These are phyloP conservation scores for Bidens hawaiensis DNA, from an alignment of 140 eudicot species.

Conservation along the genomic window DNA sequence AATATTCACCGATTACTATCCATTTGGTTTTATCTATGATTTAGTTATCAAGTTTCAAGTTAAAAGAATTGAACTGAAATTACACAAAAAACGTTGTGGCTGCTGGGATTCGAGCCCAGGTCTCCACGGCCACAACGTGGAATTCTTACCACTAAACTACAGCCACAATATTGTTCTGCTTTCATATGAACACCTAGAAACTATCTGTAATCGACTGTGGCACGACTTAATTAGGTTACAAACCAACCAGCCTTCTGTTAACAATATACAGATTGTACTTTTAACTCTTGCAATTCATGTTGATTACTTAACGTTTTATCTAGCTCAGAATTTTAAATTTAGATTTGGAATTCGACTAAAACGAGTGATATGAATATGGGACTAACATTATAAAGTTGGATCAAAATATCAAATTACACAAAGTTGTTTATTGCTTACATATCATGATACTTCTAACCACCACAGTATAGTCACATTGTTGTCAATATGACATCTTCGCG, in stretches of 20 bases:
- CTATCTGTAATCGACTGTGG: too few species aligned
- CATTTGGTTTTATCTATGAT: too few species aligned
- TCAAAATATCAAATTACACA: neutral
- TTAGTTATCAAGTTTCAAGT: too few species aligned
- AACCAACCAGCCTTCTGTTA: neutral
- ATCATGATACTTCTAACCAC: too few species aligned
- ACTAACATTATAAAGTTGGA: neutral
- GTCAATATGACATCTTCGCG: too few species aligned
- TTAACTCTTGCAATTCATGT: neutral
- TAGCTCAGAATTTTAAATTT: neutral
- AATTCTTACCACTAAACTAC: slow-evolving; percentile 98
- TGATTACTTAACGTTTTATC: neutral
- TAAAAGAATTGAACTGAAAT: too few species aligned
- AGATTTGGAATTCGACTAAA: neutral
- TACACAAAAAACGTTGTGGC: slow-evolving; percentile 42
- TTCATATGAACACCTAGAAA: neutral
- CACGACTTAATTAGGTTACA: neutral
- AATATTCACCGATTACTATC: too few species aligned
- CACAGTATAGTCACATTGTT: too few species aligned
- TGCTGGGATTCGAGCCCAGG: slow-evolving; percentile 99
- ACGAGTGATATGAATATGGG: neutral
- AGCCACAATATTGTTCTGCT: slow-evolving; percentile 38
- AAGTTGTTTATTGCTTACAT: too few species aligned
- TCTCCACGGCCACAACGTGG: slow-evolving; percentile 99
- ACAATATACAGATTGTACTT: neutral